These are phyloP conservation scores for Podila clonocystis DNA, from an alignment of 192 early-diverging fungal species.

Conservation along the genomic window DNA sequence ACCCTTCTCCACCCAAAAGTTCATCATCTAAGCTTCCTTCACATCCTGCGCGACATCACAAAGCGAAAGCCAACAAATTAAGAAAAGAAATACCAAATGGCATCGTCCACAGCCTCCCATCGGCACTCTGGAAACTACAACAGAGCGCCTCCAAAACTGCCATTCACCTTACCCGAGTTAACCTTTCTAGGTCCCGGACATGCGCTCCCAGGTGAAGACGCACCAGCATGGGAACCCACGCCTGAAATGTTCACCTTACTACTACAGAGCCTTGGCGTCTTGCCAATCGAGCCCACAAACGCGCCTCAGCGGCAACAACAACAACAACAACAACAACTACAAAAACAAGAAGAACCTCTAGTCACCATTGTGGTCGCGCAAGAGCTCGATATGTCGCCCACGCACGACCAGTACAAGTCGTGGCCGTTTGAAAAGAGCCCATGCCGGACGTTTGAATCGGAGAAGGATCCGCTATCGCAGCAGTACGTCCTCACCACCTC, in stretches of 20 bases:
- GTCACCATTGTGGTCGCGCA: background rate
- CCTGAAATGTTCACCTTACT: constrained; percentile 13
- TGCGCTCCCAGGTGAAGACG: background rate
- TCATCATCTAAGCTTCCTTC: too few relatives aligned
- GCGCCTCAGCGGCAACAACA: background rate
- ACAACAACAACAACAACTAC: constrained; percentile 2
- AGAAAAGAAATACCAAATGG: too few relatives aligned
- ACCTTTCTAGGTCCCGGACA: background rate
- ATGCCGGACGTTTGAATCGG: background rate
- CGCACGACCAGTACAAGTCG: background rate
- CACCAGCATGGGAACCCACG: constrained; percentile 4
- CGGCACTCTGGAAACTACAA: background rate
- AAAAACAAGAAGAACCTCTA: background rate
- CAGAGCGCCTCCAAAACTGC: background rate
- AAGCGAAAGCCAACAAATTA: too few relatives aligned
- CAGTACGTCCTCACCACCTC: constrained; percentile 11
- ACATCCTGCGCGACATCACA: too few relatives aligned
- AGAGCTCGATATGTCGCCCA: background rate
- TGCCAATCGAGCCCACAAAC: background rate
- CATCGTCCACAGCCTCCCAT: too few relatives aligned
- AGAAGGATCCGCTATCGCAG: constrained; percentile 11
- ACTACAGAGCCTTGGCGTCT: constrained; percentile 8
- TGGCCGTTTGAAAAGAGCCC: background rate
- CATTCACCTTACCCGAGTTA: background rate
- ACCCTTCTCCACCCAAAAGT: too few relatives aligned